Evolutionary conservation across 169 alveolate genomes (phyloP).

Genomic region (Cryptosporidium ryanae): DNA sequence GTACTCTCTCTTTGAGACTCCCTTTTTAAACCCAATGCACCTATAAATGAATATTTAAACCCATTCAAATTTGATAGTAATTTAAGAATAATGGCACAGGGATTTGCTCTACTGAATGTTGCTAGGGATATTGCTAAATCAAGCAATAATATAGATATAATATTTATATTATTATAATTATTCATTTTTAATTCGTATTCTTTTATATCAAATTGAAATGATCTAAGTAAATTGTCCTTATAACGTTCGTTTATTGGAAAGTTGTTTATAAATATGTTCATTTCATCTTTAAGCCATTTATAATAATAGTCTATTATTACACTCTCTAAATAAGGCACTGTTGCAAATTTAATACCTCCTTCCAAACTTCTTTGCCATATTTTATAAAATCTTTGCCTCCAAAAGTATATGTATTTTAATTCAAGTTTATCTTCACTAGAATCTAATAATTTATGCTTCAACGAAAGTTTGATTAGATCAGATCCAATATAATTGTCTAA

Average conservation of each 20-base stretch:
- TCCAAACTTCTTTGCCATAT: conserved; percentile 69
- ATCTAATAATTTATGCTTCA: background rate
- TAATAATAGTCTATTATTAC: conserved; percentile 33
- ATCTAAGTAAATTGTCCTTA: conserved; percentile 30
- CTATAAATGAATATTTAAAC: conserved; percentile 81
- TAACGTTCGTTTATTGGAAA: conserved; percentile 61
- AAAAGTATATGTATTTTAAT: conserved; percentile 25
- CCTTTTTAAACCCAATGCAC: conserved; percentile 86
- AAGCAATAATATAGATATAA: conserved; percentile 3
- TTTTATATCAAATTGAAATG: conserved; percentile 18
- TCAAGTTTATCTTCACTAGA: conserved; percentile 1
- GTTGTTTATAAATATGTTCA: conserved; percentile 6
- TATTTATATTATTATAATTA: background rate
- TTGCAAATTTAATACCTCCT: conserved; percentile 59
- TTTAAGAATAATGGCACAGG: conserved; percentile 77
- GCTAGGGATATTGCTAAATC: conserved; percentile 57
- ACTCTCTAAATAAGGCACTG: conserved; percentile 59
- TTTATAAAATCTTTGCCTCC: conserved; percentile 67
- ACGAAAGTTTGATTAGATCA: conserved; percentile 6
- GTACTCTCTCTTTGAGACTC: conserved; percentile 83
- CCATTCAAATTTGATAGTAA: conserved; percentile 75
- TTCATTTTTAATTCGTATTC: background rate
- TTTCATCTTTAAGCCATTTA: conserved; percentile 36
- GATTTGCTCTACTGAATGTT: conserved; percentile 77
- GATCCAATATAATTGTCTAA: background rate